Base-by-base conservation (phyloP, 306 rosid species). In the Glycine tomentella region DNA sequence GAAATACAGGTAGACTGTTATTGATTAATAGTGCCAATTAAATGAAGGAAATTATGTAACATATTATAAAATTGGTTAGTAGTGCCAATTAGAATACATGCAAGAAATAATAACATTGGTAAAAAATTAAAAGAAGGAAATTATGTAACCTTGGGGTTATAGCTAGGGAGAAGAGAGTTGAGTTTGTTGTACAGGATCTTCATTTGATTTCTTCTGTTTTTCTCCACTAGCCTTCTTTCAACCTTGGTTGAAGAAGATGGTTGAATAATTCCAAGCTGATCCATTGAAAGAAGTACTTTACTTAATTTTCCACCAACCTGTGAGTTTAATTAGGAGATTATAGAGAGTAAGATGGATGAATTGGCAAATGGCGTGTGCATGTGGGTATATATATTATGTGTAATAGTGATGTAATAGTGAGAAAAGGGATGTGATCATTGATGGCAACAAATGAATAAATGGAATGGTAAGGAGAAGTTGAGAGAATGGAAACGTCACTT, bases 201-300 rank as follows among this genome's bases (percentile, higher is more conserved):
- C 98, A 92, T 92, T 5, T 91, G 92, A 75, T 85, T 92, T 89
- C 98, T 91, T 61, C 98, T 87, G 45, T 94, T 92, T 79, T 94
- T 94, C 86, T 94, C 98, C 0, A 90, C 66, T 1, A 92, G 10
- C 64, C 87, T 91, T 82, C 98, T 90, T 64, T 94, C 97, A 3
- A 94, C 76, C 72, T 92, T 94, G 67, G 75, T 79, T 10, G 89
- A 38, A 31, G 89, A 38, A 31, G 87, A 20, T 9, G 62, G 74
- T 14, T 84, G 87, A 62, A 61, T 73, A 56, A 61, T 73, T 82
- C 62, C 51, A 11, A 20, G 52, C 4, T 46, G 86, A 6, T 69
- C 46, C 74, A 76, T 84, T 31, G 44, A 11, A 7, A 36, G 31
- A 25, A 25, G 31, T 25, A 25, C 2, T 36, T 61, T 2, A 61